A percentile compares a stretch with the other conserved stretches of the same genome.
These are phyloP conservation scores for Byssothecium circinans DNA, from an alignment of 2,329 filamentous ascomycete species.

Conservation along the genomic window DNA sequence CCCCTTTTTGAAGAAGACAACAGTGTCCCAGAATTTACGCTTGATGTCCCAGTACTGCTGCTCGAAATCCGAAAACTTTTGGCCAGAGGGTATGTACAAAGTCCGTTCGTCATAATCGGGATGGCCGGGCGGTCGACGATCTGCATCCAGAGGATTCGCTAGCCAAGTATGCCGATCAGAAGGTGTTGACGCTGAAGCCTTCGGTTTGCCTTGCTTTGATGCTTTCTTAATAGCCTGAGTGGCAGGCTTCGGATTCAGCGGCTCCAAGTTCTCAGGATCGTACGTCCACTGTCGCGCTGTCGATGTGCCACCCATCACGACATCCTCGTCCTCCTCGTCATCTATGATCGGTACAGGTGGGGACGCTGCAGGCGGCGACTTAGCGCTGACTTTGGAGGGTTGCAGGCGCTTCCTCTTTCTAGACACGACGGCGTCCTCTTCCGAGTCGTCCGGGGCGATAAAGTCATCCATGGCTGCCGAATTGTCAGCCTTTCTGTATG, in stretches of 20 bases:
- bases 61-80: conserved; percentile 94
- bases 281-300: conserved; percentile 83
- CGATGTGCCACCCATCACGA: conserved; percentile 61
- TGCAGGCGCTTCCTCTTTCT: conserved; percentile 70
- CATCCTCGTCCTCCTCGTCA: conserved; percentile 56
- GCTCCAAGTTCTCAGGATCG: conserved; percentile 61
- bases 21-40: conserved; percentile 93
- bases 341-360: conserved; percentile 40
- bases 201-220: conserved; percentile 51
- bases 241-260: conserved; percentile 51
- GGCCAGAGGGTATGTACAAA: conserved; percentile 81
- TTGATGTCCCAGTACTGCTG: conserved; percentile 99
- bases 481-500: not conserved
- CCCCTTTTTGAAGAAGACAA: conserved; percentile 99
- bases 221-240: conserved; percentile 35
- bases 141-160: conserved; percentile 80
- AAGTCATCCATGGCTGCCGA: conserved; percentile 78
- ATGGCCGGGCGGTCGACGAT: conserved; percentile 74
- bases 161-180: conserved; percentile 90
- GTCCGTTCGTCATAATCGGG: conserved; percentile 90
- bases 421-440: conserved; percentile 62
- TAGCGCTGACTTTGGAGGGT: conserved; percentile 65
- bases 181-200: conserved; percentile 79
- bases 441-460: conserved; percentile 82
- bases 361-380: conserved; percentile 50